Percentiles rank a stretch among this genome's conserved stretches.
Conservation (phyloP, 352 stramenopile genomes). For the Pythium volutum region DNA sequence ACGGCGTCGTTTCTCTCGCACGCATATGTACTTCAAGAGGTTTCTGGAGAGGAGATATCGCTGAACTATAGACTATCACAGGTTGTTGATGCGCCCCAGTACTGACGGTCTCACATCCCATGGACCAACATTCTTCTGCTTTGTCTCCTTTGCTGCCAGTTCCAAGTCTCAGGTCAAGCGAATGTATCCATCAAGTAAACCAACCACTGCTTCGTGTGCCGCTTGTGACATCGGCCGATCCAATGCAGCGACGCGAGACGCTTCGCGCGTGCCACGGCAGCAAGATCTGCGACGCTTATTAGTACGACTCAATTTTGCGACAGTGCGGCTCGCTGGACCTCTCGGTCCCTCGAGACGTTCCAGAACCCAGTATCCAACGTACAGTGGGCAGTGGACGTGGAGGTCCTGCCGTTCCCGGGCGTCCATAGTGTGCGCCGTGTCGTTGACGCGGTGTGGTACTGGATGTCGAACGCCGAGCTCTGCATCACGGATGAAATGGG, state of each 20-base stretch:
- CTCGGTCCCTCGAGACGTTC: not conserved
- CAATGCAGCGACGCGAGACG: not conserved
- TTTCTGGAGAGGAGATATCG: no score
- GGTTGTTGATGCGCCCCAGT: no score
- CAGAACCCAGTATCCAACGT: not conserved
- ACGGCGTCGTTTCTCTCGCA: no score
- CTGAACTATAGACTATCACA: no score
- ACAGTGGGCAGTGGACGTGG: not conserved
- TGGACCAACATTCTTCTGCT: no score
- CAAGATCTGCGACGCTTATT: not conserved
- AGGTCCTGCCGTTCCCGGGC: conserved; percentile 3
- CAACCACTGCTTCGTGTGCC: not conserved
- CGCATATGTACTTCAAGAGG: no score
- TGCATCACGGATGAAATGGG: conserved; percentile 3
- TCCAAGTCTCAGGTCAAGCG: no score
- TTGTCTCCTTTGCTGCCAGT: no score
- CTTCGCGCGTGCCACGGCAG: not conserved
- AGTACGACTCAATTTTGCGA: not conserved
- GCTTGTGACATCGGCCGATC: not conserved
- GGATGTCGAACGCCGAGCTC: conserved; percentile 2
- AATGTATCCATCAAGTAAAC: not conserved
- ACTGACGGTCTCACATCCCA: no score
- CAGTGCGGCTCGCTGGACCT: conserved; percentile 3
- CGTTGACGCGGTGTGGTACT: not conserved
- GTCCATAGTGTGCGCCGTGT: not conserved